Conservation (phyloP, 495 filamentous ascomycete genomes). For the Aspergillus haitiensis region DNA sequence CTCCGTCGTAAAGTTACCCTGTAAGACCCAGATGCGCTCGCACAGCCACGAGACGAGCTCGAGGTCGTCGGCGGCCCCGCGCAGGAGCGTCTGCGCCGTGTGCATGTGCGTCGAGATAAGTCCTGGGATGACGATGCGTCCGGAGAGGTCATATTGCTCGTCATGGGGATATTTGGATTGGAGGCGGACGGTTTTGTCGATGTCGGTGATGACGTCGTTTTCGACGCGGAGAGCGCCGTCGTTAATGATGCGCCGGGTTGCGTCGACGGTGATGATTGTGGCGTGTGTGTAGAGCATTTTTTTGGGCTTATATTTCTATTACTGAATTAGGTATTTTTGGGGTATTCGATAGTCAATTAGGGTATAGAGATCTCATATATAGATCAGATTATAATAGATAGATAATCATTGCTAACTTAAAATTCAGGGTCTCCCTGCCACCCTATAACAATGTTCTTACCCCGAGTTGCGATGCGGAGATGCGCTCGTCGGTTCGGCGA, state of each 20-base stretch:
- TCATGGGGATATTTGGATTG: conserved; percentile 29
- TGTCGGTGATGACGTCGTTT: conserved; percentile 36
- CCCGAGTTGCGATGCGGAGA: neutral
- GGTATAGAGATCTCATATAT: neutral
- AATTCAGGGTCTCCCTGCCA: no score
- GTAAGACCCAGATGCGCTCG: conserved; percentile 50
- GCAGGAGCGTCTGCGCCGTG: conserved; percentile 49
- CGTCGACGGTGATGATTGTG: conserved; percentile 51
- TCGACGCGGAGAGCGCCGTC: conserved; percentile 47
- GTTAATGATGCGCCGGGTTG: conserved; percentile 42
- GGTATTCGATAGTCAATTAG: neutral
- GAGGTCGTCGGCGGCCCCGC: conserved; percentile 50
- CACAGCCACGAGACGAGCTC: conserved; percentile 49
- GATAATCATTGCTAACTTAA: no score
- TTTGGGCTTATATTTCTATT: neutral
- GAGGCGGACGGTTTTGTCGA: conserved; percentile 40
- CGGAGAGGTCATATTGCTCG: conserved; percentile 35
- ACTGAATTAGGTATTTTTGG: neutral
- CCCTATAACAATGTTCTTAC: neutral
- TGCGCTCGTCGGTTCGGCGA: neutral
- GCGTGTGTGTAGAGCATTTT: conserved; percentile 40
- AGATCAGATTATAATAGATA: neutral
- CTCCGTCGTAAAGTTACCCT: conserved; percentile 44
- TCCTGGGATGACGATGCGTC: conserved; percentile 49
- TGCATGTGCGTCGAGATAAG: conserved; percentile 53